Base-by-base conservation (phyloP, 2,329 filamentous ascomycete genomes). In the Neobulgaria alba region DNA sequence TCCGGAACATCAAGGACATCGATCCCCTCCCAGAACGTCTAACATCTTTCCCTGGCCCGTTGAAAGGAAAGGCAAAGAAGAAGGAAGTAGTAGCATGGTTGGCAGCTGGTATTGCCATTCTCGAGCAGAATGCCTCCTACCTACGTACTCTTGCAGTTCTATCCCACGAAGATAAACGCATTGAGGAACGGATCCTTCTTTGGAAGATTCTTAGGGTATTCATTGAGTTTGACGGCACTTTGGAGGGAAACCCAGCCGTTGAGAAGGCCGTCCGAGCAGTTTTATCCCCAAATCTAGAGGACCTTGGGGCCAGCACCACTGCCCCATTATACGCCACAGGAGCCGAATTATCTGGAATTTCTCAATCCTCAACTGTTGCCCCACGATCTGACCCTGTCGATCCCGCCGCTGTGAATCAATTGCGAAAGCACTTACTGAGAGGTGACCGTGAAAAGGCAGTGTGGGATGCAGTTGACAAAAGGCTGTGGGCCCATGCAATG, bases 401-500 rank as follows among this genome's bases (percentile, higher is more conserved):
- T 61, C 67, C 78, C 4, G 68, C 73, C 1, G 75, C 79, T 3
- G 67, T 94, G 29, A 79, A 87, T 45, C 72, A 79, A 43, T 71
- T 96, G 34, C 82, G 85, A 19, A 79, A 72, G 33, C 71, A 79
- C 54, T 72, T 98, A 3, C 69, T 94, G 7, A 68, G 76, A 40
- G 92, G 93, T 8, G 82, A 96, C 34, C 77, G 88, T 16, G 88
- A 95, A 57, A 86, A 89, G 52, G 92, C 92, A 4, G 85, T 93
- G 0, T 96, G 90, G 90, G 73, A 83, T 49, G 89, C 92, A 3
- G 90, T 88, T 21, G 92, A 98, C 61, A 88, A 89, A 61, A 79
- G 89, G 36, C 68, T 98, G 2, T 98, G 93, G 93, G 92, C 87
- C 2, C 93, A 98, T 61, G 93, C 92, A 3, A 84, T 98, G 73